A percentile compares a stretch with the other conserved stretches of the same genome.
phyloP scores from a whole-genome alignment of 2,329 filamentous ascomycete genomes.

The Xylariaceae sp. region DNA sequence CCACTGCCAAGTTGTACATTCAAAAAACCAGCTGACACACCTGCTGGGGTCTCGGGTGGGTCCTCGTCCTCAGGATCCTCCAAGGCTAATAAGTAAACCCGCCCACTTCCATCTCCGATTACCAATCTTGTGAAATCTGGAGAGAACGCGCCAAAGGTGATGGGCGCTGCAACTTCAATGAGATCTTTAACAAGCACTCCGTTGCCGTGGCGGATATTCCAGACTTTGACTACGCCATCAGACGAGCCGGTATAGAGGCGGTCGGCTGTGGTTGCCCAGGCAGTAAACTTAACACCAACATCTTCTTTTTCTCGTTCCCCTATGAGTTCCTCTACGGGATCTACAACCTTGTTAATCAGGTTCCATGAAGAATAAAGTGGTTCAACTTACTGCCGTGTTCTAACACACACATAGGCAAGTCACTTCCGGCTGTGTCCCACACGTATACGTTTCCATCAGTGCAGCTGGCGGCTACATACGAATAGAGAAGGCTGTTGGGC shows the following conservation, averaged over 20 bases:
- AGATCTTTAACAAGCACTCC: constrained; percentile 57
- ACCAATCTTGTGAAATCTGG: constrained; percentile 60
- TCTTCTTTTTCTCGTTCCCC: constrained; percentile 61
- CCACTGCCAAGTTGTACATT: constrained; percentile 44
- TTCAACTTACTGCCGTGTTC: constrained; percentile 54
- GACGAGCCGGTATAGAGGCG: constrained; percentile 69
- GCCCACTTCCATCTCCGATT: constrained; percentile 66
- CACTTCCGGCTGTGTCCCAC: constrained; percentile 65
- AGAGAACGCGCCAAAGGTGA: constrained; percentile 65
- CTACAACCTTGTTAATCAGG: constrained; percentile 21
- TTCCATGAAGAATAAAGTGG: constrained; percentile 39
- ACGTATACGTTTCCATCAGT: constrained; percentile 68
- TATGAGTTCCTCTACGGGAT: constrained; percentile 44
- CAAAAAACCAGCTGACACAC: constrained; percentile 37
- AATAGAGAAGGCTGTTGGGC: constrained; percentile 56
- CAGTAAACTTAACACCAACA: constrained; percentile 67
- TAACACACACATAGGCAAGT: constrained; percentile 61
- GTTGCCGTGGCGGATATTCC: constrained; percentile 59
- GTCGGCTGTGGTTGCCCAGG: constrained; percentile 63
- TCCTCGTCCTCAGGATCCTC: constrained; percentile 50
- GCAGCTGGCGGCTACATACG: constrained; percentile 65
- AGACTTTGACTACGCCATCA: constrained; percentile 67
- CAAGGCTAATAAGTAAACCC: constrained; percentile 60
- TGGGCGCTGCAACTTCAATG: constrained; percentile 59
- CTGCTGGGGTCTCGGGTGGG: constrained; percentile 34